phyloP scores from a whole-genome alignment of 176 grass and related monocot species.

The Avena atlantica region DNA sequence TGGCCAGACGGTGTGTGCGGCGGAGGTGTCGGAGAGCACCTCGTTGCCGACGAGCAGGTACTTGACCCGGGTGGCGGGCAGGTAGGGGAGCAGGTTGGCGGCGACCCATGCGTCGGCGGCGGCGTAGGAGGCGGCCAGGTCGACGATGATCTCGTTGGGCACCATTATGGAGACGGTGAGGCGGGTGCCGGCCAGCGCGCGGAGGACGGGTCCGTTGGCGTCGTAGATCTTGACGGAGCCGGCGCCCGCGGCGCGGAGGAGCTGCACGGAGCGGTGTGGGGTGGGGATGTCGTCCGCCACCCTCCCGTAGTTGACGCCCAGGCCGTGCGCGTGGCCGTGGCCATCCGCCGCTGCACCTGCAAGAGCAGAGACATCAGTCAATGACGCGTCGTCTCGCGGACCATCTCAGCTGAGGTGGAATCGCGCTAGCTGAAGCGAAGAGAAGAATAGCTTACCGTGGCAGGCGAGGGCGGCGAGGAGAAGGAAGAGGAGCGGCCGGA shows the following conservation, averaged over 20 bases:
- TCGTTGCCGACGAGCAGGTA: constrained; percentile 95
- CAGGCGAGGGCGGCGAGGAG: constrained; percentile 15
- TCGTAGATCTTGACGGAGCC: constrained; percentile 93
- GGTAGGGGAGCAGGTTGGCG: constrained; percentile 62
- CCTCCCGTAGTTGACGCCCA: constrained; percentile 89
- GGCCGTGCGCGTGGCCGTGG: neutral
- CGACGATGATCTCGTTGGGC: constrained; percentile 74
- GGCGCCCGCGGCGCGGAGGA: constrained; percentile 55
- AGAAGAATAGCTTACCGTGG: neutral
- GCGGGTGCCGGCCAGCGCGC: constrained; percentile 59
- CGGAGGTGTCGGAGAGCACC: constrained; percentile 76
- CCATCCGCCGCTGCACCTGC: constrained; percentile 31
- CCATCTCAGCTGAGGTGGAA: neutral
- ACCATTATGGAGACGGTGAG: constrained; percentile 91
- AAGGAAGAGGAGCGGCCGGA: constrained; percentile 14
- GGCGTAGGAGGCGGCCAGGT: constrained; percentile 55
- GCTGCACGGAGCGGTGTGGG: constrained; percentile 53
- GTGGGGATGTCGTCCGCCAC: constrained; percentile 76
- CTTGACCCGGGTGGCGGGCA: constrained; percentile 56
- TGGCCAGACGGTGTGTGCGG: constrained; percentile 60
- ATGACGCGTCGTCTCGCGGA: neutral
- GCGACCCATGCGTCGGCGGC: constrained; percentile 75
- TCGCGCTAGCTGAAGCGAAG: too few species aligned
- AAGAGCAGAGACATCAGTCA: neutral
- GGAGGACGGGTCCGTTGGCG: constrained; percentile 71